These are phyloP conservation scores for Hypoxylon fragiforme DNA, from an alignment of 495 filamentous ascomycete species.

Conservation along the genomic window DNA sequence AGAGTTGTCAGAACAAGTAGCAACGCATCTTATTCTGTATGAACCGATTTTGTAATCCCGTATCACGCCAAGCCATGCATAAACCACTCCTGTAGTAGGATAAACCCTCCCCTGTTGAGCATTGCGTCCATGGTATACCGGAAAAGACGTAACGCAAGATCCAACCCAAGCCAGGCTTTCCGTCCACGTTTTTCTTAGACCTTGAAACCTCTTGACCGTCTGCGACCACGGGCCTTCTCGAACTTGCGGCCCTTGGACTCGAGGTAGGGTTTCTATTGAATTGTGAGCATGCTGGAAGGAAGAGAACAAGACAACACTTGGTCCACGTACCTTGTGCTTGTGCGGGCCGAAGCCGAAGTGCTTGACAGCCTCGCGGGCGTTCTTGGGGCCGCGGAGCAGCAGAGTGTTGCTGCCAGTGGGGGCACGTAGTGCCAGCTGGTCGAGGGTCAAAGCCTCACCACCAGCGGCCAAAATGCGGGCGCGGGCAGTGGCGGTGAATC, in stretches of 20 bases:
- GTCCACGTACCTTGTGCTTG: constrained; percentile 80
- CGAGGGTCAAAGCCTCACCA: constrained; percentile 90
- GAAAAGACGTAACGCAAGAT: constrained; percentile 38
- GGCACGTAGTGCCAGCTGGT: constrained; percentile 90
- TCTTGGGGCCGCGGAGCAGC: constrained; percentile 94
- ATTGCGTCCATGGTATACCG: constrained; percentile 33
- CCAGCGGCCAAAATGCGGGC: constrained; percentile 90
- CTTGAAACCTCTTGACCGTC: constrained; percentile 97
- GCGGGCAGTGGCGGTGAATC: constrained; percentile 93
- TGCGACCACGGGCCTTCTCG: constrained; percentile 95
- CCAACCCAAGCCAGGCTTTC: constrained; percentile 35
- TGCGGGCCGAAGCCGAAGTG: constrained; percentile 98
- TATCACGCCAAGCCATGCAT: constrained; percentile 43
- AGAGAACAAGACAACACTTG: background rate
- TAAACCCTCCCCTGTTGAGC: constrained; percentile 25
- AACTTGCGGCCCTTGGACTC: constrained; percentile 99
- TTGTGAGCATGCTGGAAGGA: background rate
- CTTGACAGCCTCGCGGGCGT: constrained; percentile 93
- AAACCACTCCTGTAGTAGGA: constrained; percentile 37
- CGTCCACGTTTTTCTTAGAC: too few relatives aligned
- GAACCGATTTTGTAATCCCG: constrained; percentile 40
- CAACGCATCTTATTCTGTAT: constrained; percentile 37
- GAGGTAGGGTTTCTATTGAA: constrained; percentile 83
- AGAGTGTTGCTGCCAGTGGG: constrained; percentile 95
- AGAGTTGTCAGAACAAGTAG: constrained; percentile 22